Base-by-base conservation (phyloP, 2,329 filamentous ascomycete species). In the Colletotrichum abscissum region DNA sequence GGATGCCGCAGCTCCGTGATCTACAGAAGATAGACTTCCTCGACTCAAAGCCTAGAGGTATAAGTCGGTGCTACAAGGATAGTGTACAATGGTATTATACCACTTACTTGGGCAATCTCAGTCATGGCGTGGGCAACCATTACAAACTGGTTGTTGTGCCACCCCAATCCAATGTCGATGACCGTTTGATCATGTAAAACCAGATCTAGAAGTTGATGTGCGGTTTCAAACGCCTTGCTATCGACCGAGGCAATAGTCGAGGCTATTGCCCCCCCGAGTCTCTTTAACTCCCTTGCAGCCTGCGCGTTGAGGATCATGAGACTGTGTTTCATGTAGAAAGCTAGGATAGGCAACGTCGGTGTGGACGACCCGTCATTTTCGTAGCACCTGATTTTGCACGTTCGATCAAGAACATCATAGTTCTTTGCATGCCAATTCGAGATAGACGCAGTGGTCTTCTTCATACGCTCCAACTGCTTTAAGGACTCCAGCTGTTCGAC, bases 101-200 rank as follows among this genome's bases (percentile, higher is more conserved):
- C 16, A 71, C 73, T 56, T n/a, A 74, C 70, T 49, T 70, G 73
- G 1, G 72, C 49, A 14, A 78, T 76, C 69, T 79, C 78, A 0
- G 76, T 77, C 14, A 74, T 76, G 2, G 77, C 76, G 42, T 79
- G 78, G 60, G 74, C 56, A 14, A 78, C 75, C 75, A 77, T 78
- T 28, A 78, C 78, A 8, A 77, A 73, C 35, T 78, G 76, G 59
- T 79, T 79, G 66, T 78, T 79, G 55, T 79, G 77, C 62, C 75
- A 76, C 6, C 78, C 78, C 7, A 78, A 38, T 63, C 73, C 71
- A 9, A 78, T 63, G 7, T 79, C 76, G 0, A 63, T 52, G 52
- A 78, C 26, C 5, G 71, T 38, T 4, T 56, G 49, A 54, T 78
- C 66, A 24, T 22, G 42, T 9, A 66, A 35, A 1, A 46, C 63